phyloP scores from a whole-genome alignment of 495 filamentous ascomycete genomes.

The Glarea lozoyensis region DNA sequence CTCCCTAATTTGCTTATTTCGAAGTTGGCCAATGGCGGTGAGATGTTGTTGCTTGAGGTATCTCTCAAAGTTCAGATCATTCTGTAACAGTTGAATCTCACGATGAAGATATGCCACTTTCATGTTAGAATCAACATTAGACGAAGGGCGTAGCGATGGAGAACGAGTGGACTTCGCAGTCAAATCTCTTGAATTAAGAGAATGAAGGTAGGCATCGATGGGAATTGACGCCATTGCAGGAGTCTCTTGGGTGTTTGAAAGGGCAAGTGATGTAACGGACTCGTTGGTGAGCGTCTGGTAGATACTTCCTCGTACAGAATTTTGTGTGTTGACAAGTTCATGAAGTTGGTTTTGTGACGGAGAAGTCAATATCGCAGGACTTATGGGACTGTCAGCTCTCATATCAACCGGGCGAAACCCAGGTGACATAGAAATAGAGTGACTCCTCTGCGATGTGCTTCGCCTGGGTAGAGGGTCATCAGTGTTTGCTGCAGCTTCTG shows the following conservation, averaged over 20 bases:
- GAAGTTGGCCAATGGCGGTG: conserved; percentile 62
- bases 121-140: conserved; percentile 20
- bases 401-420: conserved; percentile 29
- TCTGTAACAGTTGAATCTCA: conserved; percentile 56
- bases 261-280: conserved; percentile 37
- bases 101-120: conserved; percentile 50
- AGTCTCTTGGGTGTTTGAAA: conserved; percentile 25
- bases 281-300: conserved; percentile 40
- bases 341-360: conserved; percentile 38
- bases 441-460: conserved; percentile 14
- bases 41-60: conserved; percentile 71
- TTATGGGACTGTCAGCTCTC: conserved; percentile 46
- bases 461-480: conserved; percentile 9
- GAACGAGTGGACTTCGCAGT: conserved; percentile 27
- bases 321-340: conserved; percentile 45
- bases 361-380: conserved; percentile 36
- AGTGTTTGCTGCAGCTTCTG: conserved; percentile 29
- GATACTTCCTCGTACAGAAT: conserved; percentile 38
- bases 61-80: conserved; percentile 68
- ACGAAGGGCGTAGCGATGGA: conserved; percentile 28
- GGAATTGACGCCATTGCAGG: conserved; percentile 3
- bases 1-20: conserved; percentile 57
- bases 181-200: conserved; percentile 25
- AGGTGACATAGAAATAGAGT: conserved; percentile 25
- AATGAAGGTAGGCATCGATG: conserved; percentile 30